phyloP scores from a whole-genome alignment of 768 basidiomycete genomes.

The Suillus paluster region DNA sequence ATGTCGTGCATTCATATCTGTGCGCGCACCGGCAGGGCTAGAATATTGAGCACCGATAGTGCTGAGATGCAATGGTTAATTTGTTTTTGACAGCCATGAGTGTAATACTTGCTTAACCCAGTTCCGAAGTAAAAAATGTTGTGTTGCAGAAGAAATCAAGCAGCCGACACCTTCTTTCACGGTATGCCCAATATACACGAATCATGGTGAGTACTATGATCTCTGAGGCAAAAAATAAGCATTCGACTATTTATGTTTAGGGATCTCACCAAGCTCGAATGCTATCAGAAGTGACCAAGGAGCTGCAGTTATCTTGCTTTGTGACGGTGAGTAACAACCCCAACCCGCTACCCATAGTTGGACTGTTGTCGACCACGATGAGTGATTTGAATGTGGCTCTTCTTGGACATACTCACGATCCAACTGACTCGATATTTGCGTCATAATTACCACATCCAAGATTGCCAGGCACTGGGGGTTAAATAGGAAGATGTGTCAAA shows the following conservation, averaged over 20 bases:
- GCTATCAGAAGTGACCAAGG: constrained; percentile 3
- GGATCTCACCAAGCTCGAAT: constrained; percentile 1
- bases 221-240: neutral
- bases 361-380: neutral
- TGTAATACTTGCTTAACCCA: no score
- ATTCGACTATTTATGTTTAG: neutral
- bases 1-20: neutral
- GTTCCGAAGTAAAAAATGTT: neutral
- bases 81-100: neutral
- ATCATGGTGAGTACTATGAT: constrained; percentile 2
- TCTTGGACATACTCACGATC: constrained; percentile 1
- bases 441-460: neutral
- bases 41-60: neutral
- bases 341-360: neutral
- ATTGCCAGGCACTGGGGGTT: neutral
- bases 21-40: neutral
- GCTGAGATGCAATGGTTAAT: neutral
- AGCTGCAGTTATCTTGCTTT: neutral
- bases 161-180: neutral
- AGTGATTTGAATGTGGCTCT: neutral
- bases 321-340: neutral
- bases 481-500: neutral
- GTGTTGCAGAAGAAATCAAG: neutral
- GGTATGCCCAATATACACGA: constrained; percentile 1
- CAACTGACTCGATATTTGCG: neutral